Evolutionary conservation across 2,329 filamentous ascomycete genomes (phyloP).

Genomic region (Cryphonectria japonica): DNA sequence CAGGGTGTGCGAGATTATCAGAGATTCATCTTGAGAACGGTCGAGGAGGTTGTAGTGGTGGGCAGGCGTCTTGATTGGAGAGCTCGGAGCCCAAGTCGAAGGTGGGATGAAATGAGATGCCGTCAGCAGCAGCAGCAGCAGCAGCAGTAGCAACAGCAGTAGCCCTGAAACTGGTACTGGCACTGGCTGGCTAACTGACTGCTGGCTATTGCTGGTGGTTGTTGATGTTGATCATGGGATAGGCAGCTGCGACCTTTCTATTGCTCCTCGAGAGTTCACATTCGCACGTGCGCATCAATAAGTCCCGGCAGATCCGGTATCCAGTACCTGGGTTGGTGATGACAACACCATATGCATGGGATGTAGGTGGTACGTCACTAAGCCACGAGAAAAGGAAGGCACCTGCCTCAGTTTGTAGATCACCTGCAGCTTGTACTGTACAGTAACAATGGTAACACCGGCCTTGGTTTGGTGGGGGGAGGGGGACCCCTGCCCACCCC

Average conservation of each 20-base stretch:
- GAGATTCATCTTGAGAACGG: neutral
- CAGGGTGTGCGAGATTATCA: neutral
- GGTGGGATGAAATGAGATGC: neutral
- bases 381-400: neutral
- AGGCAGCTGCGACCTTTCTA: neutral
- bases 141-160: neutral
- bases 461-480: neutral
- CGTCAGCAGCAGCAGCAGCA: slow-evolving; percentile 7
- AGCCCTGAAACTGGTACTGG: neutral
- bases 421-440: neutral
- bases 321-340: neutral
- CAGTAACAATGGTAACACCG: neutral
- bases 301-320: neutral
- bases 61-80: neutral
- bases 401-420: neutral
- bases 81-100: neutral
- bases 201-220: neutral
- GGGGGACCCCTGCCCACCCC: neutral
- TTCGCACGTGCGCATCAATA: neutral
- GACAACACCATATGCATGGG: neutral
- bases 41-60: neutral
- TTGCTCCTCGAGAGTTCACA: neutral
- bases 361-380: slow-evolving; percentile 3
- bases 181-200: neutral
- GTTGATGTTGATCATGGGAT: neutral